Conservation (phyloP, 2,329 filamentous ascomycete genomes). For the Dactylella cylindrospora region DNA sequence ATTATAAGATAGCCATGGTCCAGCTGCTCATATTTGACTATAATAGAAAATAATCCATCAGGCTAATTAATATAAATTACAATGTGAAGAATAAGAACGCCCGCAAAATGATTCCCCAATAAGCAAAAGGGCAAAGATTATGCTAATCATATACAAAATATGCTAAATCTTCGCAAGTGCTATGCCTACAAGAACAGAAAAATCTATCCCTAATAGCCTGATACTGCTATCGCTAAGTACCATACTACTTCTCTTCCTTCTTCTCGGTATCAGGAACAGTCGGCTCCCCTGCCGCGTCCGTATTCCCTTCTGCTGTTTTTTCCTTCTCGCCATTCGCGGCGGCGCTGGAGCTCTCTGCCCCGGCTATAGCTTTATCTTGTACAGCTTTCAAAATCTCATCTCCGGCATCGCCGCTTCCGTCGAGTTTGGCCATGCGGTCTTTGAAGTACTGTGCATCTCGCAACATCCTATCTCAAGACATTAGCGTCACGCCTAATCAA, state of each 20-base stretch:
- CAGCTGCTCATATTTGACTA: too few species aligned
- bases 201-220: too few species aligned
- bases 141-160: too few species aligned
- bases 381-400: slow-evolving; percentile 68
- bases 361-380: slow-evolving; percentile 59
- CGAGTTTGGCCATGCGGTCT: slow-evolving; percentile 70
- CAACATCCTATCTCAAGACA: slow-evolving; percentile 63
- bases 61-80: too few species aligned
- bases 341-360: slow-evolving; percentile 3
- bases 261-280: slow-evolving; percentile 5
- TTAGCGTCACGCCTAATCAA: slow-evolving; percentile 46
- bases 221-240: too few species aligned
- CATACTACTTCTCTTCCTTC: slow-evolving; percentile 13
- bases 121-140: too few species aligned
- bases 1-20: too few species aligned
- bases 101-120: too few species aligned
- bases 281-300: slow-evolving; percentile 28
- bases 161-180: too few species aligned
- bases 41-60: too few species aligned
- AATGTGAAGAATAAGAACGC: too few species aligned
- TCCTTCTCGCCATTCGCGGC: slow-evolving; percentile 11
- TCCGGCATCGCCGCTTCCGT: slow-evolving; percentile 74
- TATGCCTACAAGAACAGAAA: too few species aligned
- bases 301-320: background rate
- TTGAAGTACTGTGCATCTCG: slow-evolving; percentile 74